Conservation (phyloP, 352 stramenopile species). For the Blastocystis sp. region DNA sequence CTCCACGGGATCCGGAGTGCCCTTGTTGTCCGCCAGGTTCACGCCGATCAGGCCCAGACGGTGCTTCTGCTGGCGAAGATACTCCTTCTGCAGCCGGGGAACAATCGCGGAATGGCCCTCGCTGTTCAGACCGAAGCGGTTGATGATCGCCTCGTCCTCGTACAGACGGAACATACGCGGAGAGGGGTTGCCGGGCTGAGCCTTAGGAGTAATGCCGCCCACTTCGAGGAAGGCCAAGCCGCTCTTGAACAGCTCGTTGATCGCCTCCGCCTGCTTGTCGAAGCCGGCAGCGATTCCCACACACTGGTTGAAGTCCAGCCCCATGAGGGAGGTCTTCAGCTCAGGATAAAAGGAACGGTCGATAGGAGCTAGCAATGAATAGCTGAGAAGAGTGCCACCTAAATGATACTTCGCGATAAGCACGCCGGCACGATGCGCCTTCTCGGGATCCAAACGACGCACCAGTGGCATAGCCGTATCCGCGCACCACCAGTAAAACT, state of each 20-base stretch:
- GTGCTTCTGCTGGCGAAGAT: conserved; percentile 71
- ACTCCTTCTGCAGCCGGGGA: conserved; percentile 73
- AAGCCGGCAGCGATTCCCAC: conserved; percentile 82
- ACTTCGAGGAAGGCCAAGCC: conserved; percentile 80
- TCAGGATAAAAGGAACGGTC: conserved; percentile 45
- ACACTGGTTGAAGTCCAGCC: conserved; percentile 78
- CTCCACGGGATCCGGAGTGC: conserved; percentile 23
- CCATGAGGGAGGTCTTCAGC: conserved; percentile 59
- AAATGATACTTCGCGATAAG: conserved; percentile 67
- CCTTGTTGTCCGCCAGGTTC: conserved; percentile 84
- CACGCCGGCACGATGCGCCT: conserved; percentile 52
- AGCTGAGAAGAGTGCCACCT: background rate
- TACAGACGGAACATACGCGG: conserved; percentile 80
- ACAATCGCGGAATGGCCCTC: conserved; percentile 76
- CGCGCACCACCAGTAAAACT: conserved; percentile 22
- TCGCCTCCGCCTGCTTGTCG: conserved; percentile 78
- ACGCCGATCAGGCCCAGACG: conserved; percentile 79
- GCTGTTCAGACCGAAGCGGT: conserved; percentile 84
- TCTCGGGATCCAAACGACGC: conserved; percentile 51
- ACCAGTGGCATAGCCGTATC: conserved; percentile 55
- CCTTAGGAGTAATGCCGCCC: conserved; percentile 79
- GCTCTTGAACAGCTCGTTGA: conserved; percentile 76
- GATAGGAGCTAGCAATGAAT: conserved; percentile 44
- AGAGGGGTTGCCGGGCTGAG: conserved; percentile 79
- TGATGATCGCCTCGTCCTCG: conserved; percentile 81